A percentile compares a stretch with the other conserved stretches of the same genome.
phyloP scores from a whole-genome alignment of 2,329 filamentous ascomycete species.

The Colletotrichum sp. region DNA sequence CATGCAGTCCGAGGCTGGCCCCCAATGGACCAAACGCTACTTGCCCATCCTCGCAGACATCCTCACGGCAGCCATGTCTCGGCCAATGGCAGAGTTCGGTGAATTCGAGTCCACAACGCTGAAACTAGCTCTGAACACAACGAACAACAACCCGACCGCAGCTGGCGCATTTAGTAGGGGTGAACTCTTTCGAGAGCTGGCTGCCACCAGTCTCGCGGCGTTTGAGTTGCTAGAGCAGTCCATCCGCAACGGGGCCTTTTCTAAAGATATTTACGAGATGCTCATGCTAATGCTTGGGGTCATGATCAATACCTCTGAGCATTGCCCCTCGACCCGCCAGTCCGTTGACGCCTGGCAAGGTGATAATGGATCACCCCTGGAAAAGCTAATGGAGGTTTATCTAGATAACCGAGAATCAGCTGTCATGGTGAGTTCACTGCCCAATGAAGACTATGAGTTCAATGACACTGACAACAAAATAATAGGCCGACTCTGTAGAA shows the following conservation, averaged over 20 bases:
- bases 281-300: conserved; percentile 81
- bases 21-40: conserved; percentile 51
- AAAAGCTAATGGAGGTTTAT: conserved; percentile 69
- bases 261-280: conserved; percentile 64
- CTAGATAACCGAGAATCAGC: conserved; percentile 69
- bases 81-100: conserved; percentile 39
- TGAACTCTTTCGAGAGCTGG: conserved; percentile 55
- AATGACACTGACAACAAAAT: neutral
- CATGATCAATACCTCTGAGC: conserved; percentile 87
- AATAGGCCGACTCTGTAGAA: conserved; percentile 71
- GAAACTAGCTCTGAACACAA: conserved; percentile 82
- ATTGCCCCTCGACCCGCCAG: conserved; percentile 67
- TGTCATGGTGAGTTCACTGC: conserved; percentile 64
- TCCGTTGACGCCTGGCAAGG: conserved; percentile 36
- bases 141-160: conserved; percentile 77
- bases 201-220: conserved; percentile 54
- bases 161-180: conserved; percentile 73
- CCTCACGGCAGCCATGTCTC: conserved; percentile 43
- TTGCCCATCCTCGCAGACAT: conserved; percentile 57
- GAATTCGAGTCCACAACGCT: conserved; percentile 57
- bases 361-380: conserved; percentile 51
- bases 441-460: neutral
- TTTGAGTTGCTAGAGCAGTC: conserved; percentile 54
- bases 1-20: conserved; percentile 42
- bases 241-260: conserved; percentile 53